Conservation (phyloP, 2,329 filamentous ascomycete species). For the Penicillium griseofulvum region DNA sequence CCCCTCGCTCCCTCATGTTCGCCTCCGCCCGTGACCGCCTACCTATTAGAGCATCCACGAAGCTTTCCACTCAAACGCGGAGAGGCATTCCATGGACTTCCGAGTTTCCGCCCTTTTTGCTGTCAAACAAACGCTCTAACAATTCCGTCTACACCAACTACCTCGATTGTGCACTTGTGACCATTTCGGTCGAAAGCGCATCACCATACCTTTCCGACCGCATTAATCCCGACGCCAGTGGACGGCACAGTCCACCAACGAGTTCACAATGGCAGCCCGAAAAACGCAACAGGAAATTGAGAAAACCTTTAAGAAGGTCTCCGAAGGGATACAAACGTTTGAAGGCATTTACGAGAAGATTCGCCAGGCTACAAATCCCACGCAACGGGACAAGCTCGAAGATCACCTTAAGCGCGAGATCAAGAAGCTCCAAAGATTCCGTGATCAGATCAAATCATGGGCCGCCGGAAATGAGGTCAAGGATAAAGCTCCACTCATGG, state of each 20-base stretch:
- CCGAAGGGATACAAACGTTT: conserved; percentile 87
- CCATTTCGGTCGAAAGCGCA: conserved; percentile 7
- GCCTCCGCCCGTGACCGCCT: conserved; percentile 18
- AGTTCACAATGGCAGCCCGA: conserved; percentile 74
- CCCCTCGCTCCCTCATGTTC: conserved; percentile 3
- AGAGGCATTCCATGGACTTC: conserved; percentile 16
- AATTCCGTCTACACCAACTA: background rate
- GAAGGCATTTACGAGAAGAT: conserved; percentile 98
- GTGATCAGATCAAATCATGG: conserved; percentile 99
- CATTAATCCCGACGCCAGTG: conserved; percentile 19
- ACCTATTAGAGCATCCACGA: conserved; percentile 15
- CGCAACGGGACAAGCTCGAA: conserved; percentile 97
- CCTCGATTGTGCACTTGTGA: conserved; percentile 8
- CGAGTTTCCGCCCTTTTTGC: conserved; percentile 11
- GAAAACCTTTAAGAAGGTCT: conserved; percentile 98
- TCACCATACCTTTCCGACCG: conserved; percentile 13
- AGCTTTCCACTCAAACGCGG: conserved; percentile 22
- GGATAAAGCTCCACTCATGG: conserved; percentile 92
- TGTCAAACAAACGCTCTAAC: conserved; percentile 5
- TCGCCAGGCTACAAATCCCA: conserved; percentile 82
- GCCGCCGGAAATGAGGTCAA: conserved; percentile 98
- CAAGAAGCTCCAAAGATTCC: conserved; percentile 96
- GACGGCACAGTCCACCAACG: conserved; percentile 24
- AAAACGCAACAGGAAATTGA: conserved; percentile 98
- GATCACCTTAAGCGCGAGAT: conserved; percentile 98